Base-by-base conservation (phyloP, 306 rosid genomes). In the Canavalia ensiformis region DNA sequence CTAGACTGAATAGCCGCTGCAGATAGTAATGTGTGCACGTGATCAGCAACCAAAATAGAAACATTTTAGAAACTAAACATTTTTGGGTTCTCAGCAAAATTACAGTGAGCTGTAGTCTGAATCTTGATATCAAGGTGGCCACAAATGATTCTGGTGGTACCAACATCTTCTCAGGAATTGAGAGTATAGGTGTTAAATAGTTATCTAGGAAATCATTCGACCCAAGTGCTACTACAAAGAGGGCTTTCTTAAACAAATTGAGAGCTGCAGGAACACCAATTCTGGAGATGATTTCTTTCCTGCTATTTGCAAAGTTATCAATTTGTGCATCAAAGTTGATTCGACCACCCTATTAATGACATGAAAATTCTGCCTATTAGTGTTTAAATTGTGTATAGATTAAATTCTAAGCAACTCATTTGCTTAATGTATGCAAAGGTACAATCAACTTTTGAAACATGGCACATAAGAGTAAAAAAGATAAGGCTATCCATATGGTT, bases 291-390 rank as follows among this genome's bases (percentile, higher is more conserved):
- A 94, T 94, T 39, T 85, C 88, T 79, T 94, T 86, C 82, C 92
- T 90, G 4, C 89, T 89, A 47, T 83, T 88, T 42, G 91, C 94
- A 76, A 91, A 91, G 62, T 86, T 73, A 65, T 90, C 91, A 44
- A 90, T 50, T 83, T 94, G 97, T 30, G 91, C 93, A 56, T 89
- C 91, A 58, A 94, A 18, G 87, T 86, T 94, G 73, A 94, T 86
- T 86, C 91, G 83, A 70, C 83, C 94, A 45, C 75, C 90, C 98
- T 94, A 76, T 75, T 6, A 55, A 33, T 57, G 0, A 69, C 73
- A 82, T 37, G 3, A 58, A 60, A 10, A 54, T 54, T 62, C 45
- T 31, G 30, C 10, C 42, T 10, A 37, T 41, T 49, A 47, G 10
- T n/a, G 37, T 77, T 34, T 25, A 46, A 3, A n/a, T 18, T 25